Evolutionary conservation across 257 asterid species (phyloP).

Genomic region (Solanum ahanhuiri): DNA sequence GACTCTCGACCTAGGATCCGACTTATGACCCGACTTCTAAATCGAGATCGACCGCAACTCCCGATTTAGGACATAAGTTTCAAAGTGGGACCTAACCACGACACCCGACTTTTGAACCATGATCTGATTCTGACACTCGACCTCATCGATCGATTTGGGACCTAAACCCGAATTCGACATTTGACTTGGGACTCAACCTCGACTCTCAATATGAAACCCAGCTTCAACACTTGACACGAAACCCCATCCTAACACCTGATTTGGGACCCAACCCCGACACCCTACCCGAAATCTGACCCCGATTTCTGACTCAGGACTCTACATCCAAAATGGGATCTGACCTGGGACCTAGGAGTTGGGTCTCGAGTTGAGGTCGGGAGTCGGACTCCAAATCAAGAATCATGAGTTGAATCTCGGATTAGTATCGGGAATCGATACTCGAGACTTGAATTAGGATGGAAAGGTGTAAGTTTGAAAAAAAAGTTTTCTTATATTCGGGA

Average conservation of each 20-base stretch:
- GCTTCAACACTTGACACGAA: neutral
- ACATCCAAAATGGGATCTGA: neutral
- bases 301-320: neutral
- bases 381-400: neutral
- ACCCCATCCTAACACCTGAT: neutral
- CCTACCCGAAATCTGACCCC: neutral
- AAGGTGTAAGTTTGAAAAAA: neutral
- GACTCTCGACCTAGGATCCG: neutral
- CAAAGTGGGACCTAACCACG: neutral
- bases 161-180: neutral
- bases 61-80: neutral
- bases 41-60: neutral
- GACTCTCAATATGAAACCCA: neutral
- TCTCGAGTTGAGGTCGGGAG: neutral
- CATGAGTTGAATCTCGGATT: neutral
- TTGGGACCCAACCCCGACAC: neutral
- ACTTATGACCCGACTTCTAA: neutral
- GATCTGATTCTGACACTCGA: neutral
- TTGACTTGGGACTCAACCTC: neutral
- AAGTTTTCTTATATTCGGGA: neutral
- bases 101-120: neutral
- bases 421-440: neutral
- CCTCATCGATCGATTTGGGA: neutral
- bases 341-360: neutral
- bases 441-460: neutral